phyloP scores from a whole-genome alignment of 306 rosid genomes.

The Lathyrus tuberosus region DNA sequence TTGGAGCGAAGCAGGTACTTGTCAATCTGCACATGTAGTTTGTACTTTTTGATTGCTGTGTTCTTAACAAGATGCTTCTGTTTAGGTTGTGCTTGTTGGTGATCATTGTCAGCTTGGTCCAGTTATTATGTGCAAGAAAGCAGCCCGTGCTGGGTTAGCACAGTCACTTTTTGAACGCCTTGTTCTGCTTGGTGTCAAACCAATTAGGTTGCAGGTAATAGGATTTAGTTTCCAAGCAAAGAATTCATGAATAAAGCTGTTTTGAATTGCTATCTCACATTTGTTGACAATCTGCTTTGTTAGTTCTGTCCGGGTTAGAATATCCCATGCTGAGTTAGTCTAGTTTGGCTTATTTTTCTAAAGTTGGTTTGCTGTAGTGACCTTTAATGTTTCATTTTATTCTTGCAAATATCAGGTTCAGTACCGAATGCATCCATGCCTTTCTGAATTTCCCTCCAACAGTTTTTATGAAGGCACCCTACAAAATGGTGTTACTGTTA shows the following conservation, averaged over 20 bases:
- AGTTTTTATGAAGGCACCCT: constrained; percentile 98
- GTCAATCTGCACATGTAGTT: constrained; percentile 3
- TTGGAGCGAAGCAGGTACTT: constrained; percentile 96
- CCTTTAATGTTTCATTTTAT: constrained; percentile 6
- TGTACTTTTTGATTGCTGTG: constrained; percentile 14
- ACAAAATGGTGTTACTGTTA: constrained; percentile 96
- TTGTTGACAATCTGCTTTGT: constrained; percentile 2
- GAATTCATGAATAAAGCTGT: background rate
- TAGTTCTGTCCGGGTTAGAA: background rate
- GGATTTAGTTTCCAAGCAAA: constrained; percentile 20
- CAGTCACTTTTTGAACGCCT: constrained; percentile 99
- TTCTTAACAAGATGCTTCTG: constrained; percentile 35
- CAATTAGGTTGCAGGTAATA: constrained; percentile 95
- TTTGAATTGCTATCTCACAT: constrained; percentile 15
- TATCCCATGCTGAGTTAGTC: constrained; percentile 14
- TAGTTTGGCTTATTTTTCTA: constrained; percentile 6
- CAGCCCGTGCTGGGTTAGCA: constrained; percentile 99
- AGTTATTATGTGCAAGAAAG: constrained; percentile 99
- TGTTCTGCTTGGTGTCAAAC: constrained; percentile 94
- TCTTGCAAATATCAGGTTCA: constrained; percentile 70
- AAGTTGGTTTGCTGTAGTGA: constrained; percentile 8
- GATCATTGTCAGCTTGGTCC: constrained; percentile 99
- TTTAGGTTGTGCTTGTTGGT: constrained; percentile 97
- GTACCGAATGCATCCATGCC: constrained; percentile 99
- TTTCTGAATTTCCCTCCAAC: constrained; percentile 97